phyloP scores from a whole-genome alignment of 192 early-diverging fungal species.

The Lobosporangium transversale region DNA sequence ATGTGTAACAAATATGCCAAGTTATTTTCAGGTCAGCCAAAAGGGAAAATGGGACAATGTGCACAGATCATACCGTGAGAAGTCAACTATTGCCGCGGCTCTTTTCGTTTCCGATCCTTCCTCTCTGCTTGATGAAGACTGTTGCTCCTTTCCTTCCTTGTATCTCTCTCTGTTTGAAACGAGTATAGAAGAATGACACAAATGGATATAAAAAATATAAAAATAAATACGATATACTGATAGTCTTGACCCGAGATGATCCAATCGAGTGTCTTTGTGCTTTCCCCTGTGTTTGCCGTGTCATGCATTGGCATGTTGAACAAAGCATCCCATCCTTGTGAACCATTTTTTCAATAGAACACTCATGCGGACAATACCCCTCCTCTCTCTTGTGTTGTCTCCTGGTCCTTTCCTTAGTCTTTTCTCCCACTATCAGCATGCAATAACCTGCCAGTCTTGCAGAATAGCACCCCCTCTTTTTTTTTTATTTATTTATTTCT shows the following conservation, averaged over 20 bases:
- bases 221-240: too few relatives aligned
- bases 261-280: neutral
- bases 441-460: neutral
- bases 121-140: too few relatives aligned
- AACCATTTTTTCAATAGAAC: neutral
- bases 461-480: neutral
- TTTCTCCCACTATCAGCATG: neutral
- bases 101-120: too few relatives aligned
- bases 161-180: too few relatives aligned
- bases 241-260: neutral
- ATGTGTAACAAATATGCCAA: too few relatives aligned
- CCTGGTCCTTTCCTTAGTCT: constrained; percentile 3
- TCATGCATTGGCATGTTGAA: neutral
- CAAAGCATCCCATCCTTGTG: neutral
- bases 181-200: too few relatives aligned
- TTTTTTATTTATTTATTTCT: constrained; percentile 9
- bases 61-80: too few relatives aligned
- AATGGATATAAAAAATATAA: too few relatives aligned
- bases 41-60: too few relatives aligned
- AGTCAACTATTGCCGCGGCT: too few relatives aligned
- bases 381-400: constrained; percentile 13
- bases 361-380: neutral
- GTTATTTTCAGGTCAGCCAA: too few relatives aligned
- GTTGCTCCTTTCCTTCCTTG: too few relatives aligned
- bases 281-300: neutral